Evolutionary conservation across 2,329 filamentous ascomycete species (phyloP).

Genomic region (Helotiales sp.): DNA sequence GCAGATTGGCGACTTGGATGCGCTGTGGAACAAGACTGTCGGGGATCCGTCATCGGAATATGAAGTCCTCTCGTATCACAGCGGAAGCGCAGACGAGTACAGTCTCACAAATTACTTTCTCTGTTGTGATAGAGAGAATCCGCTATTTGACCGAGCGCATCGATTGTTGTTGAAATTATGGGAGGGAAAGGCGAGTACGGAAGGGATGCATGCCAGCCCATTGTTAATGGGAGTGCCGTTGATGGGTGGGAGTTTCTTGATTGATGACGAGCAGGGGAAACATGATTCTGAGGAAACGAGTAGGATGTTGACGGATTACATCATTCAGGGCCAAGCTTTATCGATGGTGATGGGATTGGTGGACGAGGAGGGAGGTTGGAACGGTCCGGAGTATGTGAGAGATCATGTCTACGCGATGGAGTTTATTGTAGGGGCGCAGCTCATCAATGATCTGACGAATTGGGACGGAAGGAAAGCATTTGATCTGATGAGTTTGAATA

Average conservation of each 20-base stretch:
- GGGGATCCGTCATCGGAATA: constrained; percentile 51
- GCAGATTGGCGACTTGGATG: constrained; percentile 61
- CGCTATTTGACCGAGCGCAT: constrained; percentile 55
- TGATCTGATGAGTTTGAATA: constrained; percentile 52
- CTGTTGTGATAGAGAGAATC: constrained; percentile 47
- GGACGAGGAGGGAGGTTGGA: constrained; percentile 56
- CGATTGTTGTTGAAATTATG: constrained; percentile 57
- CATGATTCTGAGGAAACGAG: constrained; percentile 48
- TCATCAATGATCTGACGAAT: constrained; percentile 56
- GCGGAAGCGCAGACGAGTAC: constrained; percentile 44
- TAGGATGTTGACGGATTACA: constrained; percentile 58
- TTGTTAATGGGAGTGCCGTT: constrained; percentile 53
- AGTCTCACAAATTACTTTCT: constrained; percentile 57
- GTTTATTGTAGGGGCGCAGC: constrained; percentile 55
- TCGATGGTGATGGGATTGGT: constrained; percentile 57
- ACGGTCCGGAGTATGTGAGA: constrained; percentile 57
- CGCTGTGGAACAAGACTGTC: constrained; percentile 56
- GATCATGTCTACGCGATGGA: constrained; percentile 56
- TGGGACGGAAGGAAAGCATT: constrained; percentile 58
- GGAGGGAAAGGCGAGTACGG: constrained; percentile 55
- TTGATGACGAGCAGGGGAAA: constrained; percentile 43
- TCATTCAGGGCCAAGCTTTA: constrained; percentile 60
- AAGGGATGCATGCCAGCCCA: constrained; percentile 55
- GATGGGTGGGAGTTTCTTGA: constrained; percentile 38
- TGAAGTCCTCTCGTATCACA: constrained; percentile 55